Evolutionary conservation across 371 early-diverging fungal genomes (phyloP), one percentile per base, ranked within the genome.

Genomic region (Mortierella sp.): DNA sequence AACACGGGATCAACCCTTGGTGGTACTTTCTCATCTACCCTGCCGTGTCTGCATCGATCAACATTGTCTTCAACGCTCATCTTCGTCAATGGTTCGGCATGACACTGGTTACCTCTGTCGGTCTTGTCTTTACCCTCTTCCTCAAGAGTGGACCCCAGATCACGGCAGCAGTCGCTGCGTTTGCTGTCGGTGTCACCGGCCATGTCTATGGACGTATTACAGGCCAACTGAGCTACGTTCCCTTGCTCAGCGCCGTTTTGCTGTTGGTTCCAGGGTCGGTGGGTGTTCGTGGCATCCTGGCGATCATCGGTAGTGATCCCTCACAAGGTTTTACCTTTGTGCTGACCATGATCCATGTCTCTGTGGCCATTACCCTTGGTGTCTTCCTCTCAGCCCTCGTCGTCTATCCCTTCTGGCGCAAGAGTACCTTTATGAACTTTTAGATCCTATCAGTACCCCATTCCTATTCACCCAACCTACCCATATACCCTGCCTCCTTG

Each of bases 361-460:
- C 88, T 1, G 81, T 85, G 29, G 89, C 90, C 31, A 91, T 92
- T 52, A 89, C 91, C 0, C 86, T 92, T 53, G 92, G 92, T 0
- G 81, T 92, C 31, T 92, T 92, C 75, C 73, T 88, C 45, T 88
- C 90, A 4, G 88, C 90, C 0, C 71, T 91, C 45, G 78, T 91
- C 43, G 89, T 90, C 50, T 92, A 90, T 68, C 91, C 92, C 1
- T 87, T 86, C 71, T 91, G 92, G 48, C 87, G 86, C 63, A 78
- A 73, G 71, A 88, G 88, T 45, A 90, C 90, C 3, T 82, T 92
- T n/a, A 91, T 92, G 90, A 90, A 77, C 64, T 91, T 91, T 74
- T 89, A 88, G 41, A 69, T 34, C 4, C n/a, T 55, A 43, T n/a
- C n/a, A n/a, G n/a, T n/a, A 0, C 58, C 37, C 6, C 9, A 2